These are phyloP conservation scores for Gracilaria domingensis DNA, from an alignment of 23 red algal genomes.

Conservation along the genomic window DNA sequence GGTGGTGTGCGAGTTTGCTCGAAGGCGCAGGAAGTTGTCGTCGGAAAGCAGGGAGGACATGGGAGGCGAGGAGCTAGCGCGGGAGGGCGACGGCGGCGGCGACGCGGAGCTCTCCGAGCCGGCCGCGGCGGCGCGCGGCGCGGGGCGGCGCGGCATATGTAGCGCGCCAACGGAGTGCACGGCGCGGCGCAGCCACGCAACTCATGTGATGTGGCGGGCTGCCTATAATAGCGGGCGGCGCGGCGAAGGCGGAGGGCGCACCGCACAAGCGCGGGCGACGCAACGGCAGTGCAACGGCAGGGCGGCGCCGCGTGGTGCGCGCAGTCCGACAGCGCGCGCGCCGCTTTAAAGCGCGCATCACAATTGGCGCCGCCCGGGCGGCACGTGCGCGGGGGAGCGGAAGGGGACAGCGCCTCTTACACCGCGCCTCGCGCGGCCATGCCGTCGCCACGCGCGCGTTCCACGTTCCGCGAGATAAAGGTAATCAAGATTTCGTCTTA, in stretches of 20 bases:
- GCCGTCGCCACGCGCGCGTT: neutral
- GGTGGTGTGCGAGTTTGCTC: conserved; percentile 26
- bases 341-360: neutral
- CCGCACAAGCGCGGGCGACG: neutral
- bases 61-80: neutral
- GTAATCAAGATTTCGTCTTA: too few relatives aligned
- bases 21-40: conserved; percentile 12
- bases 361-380: neutral
- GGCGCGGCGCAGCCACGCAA: too few relatives aligned
- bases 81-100: neutral
- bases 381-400: too few relatives aligned
- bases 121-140: neutral
- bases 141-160: neutral
- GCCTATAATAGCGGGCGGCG: neutral
- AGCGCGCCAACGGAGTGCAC: too few relatives aligned
- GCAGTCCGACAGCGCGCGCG: neutral
- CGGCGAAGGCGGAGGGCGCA: neutral
- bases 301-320: neutral
- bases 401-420: too few relatives aligned
- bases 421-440: too few relatives aligned
- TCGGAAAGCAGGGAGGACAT: conserved; percentile 33
- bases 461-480: neutral
- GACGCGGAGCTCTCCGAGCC: neutral
- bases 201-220: too few relatives aligned
- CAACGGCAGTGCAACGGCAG: neutral